phyloP scores from a whole-genome alignment of 208 protist species.

The Tritrichomonas foetus region DNA sequence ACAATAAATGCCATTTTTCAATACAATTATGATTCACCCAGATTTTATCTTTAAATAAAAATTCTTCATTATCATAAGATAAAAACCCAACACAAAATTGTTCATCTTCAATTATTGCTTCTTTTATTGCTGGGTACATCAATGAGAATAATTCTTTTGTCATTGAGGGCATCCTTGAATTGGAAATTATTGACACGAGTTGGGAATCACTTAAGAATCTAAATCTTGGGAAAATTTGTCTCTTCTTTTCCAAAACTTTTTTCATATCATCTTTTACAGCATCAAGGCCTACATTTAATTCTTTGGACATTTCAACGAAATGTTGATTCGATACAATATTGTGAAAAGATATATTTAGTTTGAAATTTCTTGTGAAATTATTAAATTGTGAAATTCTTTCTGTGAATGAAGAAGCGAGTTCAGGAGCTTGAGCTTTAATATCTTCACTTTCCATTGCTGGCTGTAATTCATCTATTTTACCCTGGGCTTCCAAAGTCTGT shows the following conservation, averaged over 20 bases:
- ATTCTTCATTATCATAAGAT: background rate
- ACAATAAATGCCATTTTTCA: background rate
- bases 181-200: background rate
- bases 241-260: background rate
- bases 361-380: slow-evolving; percentile 1
- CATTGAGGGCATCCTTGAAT: background rate
- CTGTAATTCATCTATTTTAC: background rate
- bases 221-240: background rate
- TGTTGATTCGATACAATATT: background rate
- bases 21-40: background rate
- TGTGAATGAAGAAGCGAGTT: background rate
- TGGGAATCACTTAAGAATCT: slow-evolving; percentile 3
- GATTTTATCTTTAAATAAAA: background rate
- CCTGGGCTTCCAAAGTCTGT: background rate
- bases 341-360: background rate
- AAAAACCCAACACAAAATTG: background rate
- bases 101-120: background rate
- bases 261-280: background rate
- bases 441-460: background rate
- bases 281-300: background rate
- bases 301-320: background rate
- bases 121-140: background rate
- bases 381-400: background rate
- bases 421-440: background rate
- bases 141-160: background rate